Base-by-base conservation (phyloP, 2,329 filamentous ascomycete species). In the Aureobasidium sp. region DNA sequence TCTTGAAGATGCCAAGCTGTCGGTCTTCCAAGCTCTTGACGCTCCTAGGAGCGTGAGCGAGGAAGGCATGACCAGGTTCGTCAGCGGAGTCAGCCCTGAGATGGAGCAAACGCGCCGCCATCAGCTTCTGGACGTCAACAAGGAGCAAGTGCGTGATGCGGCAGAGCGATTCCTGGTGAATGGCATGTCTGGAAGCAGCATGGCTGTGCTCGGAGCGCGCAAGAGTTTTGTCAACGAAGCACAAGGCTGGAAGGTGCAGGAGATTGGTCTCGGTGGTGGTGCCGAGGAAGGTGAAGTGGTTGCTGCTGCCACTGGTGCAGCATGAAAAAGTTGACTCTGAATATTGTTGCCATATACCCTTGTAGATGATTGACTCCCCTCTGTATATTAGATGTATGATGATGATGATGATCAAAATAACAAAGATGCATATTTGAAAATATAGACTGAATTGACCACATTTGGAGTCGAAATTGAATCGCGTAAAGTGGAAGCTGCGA, bases 1-100 rank as follows among this genome's bases (percentile, higher is more conserved):
- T 65, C 76, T 98, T 2, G 91, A 97, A 64, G 93, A 98, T 68
- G 93, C 93, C 58, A 98, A 98, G 72, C 81, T 98, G 34, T 89
- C 87, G 24, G 85, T 95, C 11, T 98, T 98, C 76, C 90, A 98
- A 70, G 77, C 80, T 30, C 80, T 96, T 8, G 93, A 98, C 69
- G 91, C 91, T 10, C 93, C 93, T 1, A 79, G 85, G 61, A 85
- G 87, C 34, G 89, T 97, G 19, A 93, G 86, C 66, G 78, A 86
- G 47, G 91, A 97, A 68, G 93, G 91, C 30, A 87, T 95, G 82
- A 79, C 80, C 38, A 78, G 84, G 51, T 98, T 98, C 70, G 74
- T 95, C 64, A 86, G 83, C 25, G 90, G 90, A 11, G 79, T 98
- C 30, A 88, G 86, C 1, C 81, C 93, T 56, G 86, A 89, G 62